Base-by-base conservation (phyloP, 345 rosid species). In the Eucalyptus erythrocorys region DNA sequence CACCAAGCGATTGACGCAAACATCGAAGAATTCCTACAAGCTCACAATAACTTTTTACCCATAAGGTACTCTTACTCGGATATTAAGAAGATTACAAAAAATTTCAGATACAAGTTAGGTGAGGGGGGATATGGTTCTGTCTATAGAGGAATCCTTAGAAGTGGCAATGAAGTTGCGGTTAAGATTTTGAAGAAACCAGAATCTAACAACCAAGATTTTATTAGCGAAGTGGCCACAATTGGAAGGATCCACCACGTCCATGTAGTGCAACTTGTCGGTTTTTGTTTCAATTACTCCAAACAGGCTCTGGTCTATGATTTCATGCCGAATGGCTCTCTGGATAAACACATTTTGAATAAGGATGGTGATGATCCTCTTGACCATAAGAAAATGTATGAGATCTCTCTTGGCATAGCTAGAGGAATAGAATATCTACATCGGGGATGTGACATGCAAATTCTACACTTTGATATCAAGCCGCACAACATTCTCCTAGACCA, bases 1-100 rank as follows among this genome's bases (percentile, higher is more conserved):
- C n/a, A 51, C 9, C 24, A 7, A 19, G 55, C 4, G 1, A 51
- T 16, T 0, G 55, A 51, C 0, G 9, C 9, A 16, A 17, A 51
- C 22, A 51, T 51, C 2, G 8, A 51, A 51, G 55, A 51, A 51
- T 51, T 51, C 55, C 8, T 51, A 51, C 24, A 16, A 51, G 24
- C 24, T 57, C 66, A 26, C 7, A 5, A 59, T 1, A 59, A 27
- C 66, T 59, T 59, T 26, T 3, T 11, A 2, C 32, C 66, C 66
- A 12, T 26, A 5, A 59, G 66, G 7, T 59, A 59, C 66, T 59
- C 66, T 5, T 59, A 59, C 0, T 26, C 6, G 15, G n/a, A 59
- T 59, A 59, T 26, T 6, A 59, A 59, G n/a, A 59, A 59, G n/a
- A 59, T 26, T 10, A 59, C 66, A 27, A 26, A 59, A 13, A 59